Conservation (phyloP, 1,284 basidiomycete species). For the Moesziomyces parantarcticus region DNA sequence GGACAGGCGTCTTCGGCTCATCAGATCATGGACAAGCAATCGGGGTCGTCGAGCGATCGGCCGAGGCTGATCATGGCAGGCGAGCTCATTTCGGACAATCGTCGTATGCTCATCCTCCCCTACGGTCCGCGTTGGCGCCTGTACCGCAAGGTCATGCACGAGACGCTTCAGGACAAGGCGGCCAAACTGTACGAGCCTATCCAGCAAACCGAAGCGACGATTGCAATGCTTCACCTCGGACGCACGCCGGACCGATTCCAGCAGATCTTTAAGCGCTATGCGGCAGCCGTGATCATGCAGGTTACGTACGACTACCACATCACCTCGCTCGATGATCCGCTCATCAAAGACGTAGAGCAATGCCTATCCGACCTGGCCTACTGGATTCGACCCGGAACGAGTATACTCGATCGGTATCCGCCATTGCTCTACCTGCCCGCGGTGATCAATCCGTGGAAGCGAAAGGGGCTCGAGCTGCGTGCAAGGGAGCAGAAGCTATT, state of each 20-base stretch:
- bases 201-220: constrained; percentile 30
- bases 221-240: constrained; percentile 21
- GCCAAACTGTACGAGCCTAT: constrained; percentile 42
- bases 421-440: constrained; percentile 35
- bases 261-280: constrained; percentile 35
- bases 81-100: constrained; percentile 45
- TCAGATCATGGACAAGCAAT: constrained; percentile 28
- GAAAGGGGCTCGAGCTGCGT: constrained; percentile 28
- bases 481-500: constrained; percentile 57
- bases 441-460: constrained; percentile 49
- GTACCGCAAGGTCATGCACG: constrained; percentile 45
- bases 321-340: constrained; percentile 28
- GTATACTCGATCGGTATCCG: constrained; percentile 38
- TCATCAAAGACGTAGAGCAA: constrained; percentile 27
- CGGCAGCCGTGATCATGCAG: constrained; percentile 49
- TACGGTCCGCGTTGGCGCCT: constrained; percentile 43
- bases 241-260: constrained; percentile 14
- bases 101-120: constrained; percentile 44
- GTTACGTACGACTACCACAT: constrained; percentile 22
- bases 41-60: constrained; percentile 12
- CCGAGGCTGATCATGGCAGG: constrained; percentile 46
- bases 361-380: constrained; percentile 22
- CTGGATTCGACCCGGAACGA: constrained; percentile 35
- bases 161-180: constrained; percentile 37
- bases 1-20: constrained; percentile 28